These are phyloP conservation scores for Usnea hakonensis DNA, from an alignment of 495 filamentous ascomycete genomes.

Conservation along the genomic window DNA sequence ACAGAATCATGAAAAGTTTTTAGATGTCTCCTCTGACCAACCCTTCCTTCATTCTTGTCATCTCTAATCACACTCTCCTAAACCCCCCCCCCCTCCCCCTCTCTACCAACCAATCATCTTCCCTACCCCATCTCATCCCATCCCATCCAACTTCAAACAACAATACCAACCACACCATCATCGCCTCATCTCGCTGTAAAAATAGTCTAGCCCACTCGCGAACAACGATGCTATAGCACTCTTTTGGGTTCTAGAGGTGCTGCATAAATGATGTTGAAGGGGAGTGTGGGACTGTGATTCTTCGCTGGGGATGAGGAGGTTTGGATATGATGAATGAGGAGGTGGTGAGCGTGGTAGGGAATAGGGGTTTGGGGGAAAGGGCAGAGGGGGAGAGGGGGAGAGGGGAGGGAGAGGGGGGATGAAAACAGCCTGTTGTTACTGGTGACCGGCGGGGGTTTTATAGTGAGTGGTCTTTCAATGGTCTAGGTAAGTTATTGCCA, in stretches of 20 bases:
- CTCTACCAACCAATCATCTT: background rate
- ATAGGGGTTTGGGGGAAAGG: background rate
- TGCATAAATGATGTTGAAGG: too few species aligned
- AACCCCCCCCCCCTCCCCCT: background rate
- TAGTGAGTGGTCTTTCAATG: too few species aligned
- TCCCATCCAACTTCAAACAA: background rate
- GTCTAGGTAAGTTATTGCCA: too few species aligned
- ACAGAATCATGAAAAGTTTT: too few species aligned
- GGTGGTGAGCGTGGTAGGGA: too few species aligned
- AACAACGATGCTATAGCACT: too few species aligned
- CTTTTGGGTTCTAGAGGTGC: too few species aligned
- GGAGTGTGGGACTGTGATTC: too few species aligned
- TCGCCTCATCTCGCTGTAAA: too few species aligned
- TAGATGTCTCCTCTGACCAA: background rate
- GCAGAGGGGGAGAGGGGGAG: background rate
- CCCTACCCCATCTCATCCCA: background rate
- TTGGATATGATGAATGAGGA: constrained; percentile 7
- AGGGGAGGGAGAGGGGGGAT: background rate
- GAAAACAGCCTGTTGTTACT: background rate
- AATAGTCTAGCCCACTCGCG: too few species aligned
- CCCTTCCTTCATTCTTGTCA: background rate
- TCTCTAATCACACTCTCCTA: background rate
- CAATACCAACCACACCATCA: background rate
- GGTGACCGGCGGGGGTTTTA: too few species aligned
- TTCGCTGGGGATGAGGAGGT: too few species aligned